A percentile compares a stretch with the other conserved stretches of the same genome.
phyloP scores from a whole-genome alignment of 371 early-diverging fungal species.

The Coemansia sp. region DNA sequence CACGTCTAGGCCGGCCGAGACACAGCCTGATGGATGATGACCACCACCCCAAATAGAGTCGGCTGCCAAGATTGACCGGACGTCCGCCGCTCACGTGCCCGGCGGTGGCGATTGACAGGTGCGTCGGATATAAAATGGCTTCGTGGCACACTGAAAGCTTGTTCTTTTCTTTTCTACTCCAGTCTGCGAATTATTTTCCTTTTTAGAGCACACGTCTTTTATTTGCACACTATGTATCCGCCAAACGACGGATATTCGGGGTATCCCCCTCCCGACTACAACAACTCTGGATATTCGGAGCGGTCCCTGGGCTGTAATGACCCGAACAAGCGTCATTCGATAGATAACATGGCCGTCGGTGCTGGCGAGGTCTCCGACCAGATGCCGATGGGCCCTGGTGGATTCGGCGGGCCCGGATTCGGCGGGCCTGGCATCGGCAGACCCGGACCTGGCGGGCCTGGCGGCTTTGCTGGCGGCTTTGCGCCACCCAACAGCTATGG shows the following conservation, averaged over 20 bases:
- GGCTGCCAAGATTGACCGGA: too few species aligned
- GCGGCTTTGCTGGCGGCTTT: constrained; percentile 9
- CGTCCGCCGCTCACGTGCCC: too few species aligned
- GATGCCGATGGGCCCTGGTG: constrained; percentile 27
- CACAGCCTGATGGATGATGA: too few species aligned
- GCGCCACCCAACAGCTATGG: constrained; percentile 13
- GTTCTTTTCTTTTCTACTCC: too few species aligned
- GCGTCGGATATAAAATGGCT: too few species aligned
- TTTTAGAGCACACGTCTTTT: not conserved
- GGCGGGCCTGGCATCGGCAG: constrained; percentile 12
- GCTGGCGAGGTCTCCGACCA: constrained; percentile 6
- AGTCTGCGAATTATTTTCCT: too few species aligned
- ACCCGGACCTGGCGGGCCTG: constrained; percentile 9
- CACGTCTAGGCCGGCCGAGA: too few species aligned
- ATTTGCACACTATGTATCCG: constrained; percentile 11
- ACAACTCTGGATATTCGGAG: constrained; percentile 15
- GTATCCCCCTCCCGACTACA: not conserved
- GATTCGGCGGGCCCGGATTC: not conserved
- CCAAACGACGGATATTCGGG: constrained; percentile 16
- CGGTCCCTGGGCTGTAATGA: not conserved
- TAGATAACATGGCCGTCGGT: constrained; percentile 37
- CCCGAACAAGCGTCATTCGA: constrained; percentile 4
- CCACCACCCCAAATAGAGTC: too few species aligned
- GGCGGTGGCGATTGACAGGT: too few species aligned
- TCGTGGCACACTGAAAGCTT: too few species aligned